Evolutionary conservation across 257 asterid species (phyloP).

Genomic region (Haberlea rhodopensis): DNA sequence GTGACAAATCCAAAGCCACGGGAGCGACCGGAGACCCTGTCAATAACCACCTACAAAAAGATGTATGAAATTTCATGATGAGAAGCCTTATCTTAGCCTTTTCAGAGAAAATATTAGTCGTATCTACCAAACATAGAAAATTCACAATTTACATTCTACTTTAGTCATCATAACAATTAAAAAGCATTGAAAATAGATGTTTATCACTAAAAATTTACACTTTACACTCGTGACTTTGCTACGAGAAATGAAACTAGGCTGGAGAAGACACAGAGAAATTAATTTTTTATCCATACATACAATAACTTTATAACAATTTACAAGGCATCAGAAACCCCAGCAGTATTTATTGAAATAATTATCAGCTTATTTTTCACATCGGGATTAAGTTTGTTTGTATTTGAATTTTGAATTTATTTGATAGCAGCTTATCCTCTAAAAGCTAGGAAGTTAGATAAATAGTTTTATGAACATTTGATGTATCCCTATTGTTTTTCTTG

Average conservation of each 20-base stretch:
- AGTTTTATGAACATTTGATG: too few relatives aligned
- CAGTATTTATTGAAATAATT: too few relatives aligned
- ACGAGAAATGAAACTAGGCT: constrained; percentile 3
- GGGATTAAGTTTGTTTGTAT: too few relatives aligned
- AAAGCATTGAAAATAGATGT: not conserved
- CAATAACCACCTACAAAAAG: constrained; percentile 58
- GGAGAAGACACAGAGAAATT: not conserved
- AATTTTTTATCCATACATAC: not conserved
- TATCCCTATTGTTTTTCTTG: too few relatives aligned
- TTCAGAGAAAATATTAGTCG: not conserved
- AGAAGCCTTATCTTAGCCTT: not conserved
- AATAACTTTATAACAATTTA: too few relatives aligned
- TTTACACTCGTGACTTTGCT: not conserved
- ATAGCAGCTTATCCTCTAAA: too few relatives aligned
- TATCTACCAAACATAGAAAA: not conserved
- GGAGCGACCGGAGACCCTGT: constrained; percentile 78
- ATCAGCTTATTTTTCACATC: too few relatives aligned
- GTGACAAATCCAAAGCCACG: constrained; percentile 89
- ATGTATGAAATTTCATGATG: not conserved
- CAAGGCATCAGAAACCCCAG: too few relatives aligned
- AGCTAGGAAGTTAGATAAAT: too few relatives aligned
- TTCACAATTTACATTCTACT: not conserved
- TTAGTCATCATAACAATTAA: not conserved
- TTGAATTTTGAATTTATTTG: too few relatives aligned
- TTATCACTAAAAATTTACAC: not conserved